These are phyloP conservation scores for Lactarius hatsudake DNA, from an alignment of 768 basidiomycete species.

Conservation along the genomic window DNA sequence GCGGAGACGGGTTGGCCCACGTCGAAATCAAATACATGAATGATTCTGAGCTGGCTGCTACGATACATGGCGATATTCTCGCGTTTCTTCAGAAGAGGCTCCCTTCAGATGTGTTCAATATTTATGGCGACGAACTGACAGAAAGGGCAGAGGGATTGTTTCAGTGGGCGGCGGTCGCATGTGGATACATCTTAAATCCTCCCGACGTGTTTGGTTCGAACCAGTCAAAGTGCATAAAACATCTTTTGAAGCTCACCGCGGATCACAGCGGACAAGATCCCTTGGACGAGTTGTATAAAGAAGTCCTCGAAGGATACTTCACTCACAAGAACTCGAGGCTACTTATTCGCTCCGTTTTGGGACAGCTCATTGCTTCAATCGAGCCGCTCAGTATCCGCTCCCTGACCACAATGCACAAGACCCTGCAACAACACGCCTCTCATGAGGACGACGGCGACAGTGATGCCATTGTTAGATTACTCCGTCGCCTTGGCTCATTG, in stretches of 20 bases:
- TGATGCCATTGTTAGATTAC: background rate
- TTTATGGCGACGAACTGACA: background rate
- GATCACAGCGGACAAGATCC: background rate
- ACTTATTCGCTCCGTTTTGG: background rate
- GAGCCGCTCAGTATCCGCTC: background rate
- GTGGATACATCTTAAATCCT: background rate
- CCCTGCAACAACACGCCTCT: no score
- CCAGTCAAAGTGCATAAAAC: background rate
- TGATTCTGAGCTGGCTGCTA: background rate
- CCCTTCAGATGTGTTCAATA: background rate
- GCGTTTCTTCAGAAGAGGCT: background rate
- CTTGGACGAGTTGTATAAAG: background rate
- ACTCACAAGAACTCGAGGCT: background rate
- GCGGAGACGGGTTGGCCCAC: no score
- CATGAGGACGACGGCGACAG: no score
- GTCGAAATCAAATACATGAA: background rate
- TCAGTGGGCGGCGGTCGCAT: background rate
- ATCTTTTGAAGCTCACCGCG: background rate
- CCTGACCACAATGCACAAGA: background rate
- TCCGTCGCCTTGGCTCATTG: conserved; percentile 2
- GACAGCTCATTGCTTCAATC: background rate
- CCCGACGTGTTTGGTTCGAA: background rate
- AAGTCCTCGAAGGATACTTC: background rate
- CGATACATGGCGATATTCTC: background rate
- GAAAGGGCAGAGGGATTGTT: background rate